phyloP scores from a whole-genome alignment of 2,329 filamentous ascomycete species.

The Nemania bipapillata region DNA sequence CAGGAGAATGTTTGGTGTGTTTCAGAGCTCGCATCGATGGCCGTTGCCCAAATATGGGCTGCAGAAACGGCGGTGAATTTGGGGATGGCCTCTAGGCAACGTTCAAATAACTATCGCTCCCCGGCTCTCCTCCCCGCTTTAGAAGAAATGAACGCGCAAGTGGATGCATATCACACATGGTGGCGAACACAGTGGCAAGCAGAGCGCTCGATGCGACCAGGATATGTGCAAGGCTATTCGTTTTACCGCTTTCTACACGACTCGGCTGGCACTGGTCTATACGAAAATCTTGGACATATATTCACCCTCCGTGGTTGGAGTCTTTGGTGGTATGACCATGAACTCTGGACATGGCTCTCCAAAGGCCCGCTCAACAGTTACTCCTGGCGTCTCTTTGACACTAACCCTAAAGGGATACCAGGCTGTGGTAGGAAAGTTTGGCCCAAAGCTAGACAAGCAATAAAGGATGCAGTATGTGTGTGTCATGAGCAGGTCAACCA shows the following conservation, averaged over 20 bases:
- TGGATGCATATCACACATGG: conserved; percentile 47
- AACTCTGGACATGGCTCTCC: conserved; percentile 44
- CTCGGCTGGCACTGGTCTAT: conserved; percentile 46
- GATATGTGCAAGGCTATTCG: conserved; percentile 40
- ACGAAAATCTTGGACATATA: conserved; percentile 44
- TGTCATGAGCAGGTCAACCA: no score
- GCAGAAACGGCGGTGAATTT: conserved; percentile 29
- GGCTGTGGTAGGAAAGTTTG: conserved; percentile 45
- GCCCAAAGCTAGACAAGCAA: conserved; percentile 40
- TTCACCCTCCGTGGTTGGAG: conserved; percentile 42
- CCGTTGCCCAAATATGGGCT: conserved; percentile 51
- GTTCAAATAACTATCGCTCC: conserved; percentile 6
- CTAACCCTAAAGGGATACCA: conserved; percentile 43
- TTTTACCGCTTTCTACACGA: conserved; percentile 47
- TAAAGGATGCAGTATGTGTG: conserved; percentile 41
- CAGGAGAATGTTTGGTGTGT: conserved; percentile 42
- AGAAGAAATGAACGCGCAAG: conserved; percentile 44
- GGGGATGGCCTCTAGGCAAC: background rate
- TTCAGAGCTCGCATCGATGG: conserved; percentile 52
- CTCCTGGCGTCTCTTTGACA: conserved; percentile 47
- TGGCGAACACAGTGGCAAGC: conserved; percentile 43
- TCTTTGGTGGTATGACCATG: conserved; percentile 45
- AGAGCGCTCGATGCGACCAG: conserved; percentile 41
- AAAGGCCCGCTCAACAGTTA: conserved; percentile 46
- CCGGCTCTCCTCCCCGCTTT: conserved; percentile 40